These are phyloP conservation scores for Yamadazyma sp. DNA, from an alignment of 1,139 yeast species.

Conservation along the genomic window DNA sequence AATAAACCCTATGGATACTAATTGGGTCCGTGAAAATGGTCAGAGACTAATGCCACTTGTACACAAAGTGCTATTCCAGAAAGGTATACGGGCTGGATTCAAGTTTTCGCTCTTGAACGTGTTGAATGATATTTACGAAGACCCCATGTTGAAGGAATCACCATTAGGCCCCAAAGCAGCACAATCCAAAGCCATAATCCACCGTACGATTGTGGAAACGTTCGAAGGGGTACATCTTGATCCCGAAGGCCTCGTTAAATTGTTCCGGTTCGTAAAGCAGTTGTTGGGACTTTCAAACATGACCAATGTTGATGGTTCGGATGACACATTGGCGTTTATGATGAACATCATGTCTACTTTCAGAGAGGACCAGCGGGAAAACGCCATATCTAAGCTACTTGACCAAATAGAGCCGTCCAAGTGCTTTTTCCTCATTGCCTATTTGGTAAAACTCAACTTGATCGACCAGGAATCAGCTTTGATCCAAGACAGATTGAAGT, in stretches of 20 bases:
- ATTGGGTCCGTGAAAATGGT: conserved; percentile 35
- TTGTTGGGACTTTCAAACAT: conserved; percentile 5
- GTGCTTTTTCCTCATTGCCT: conserved; percentile 1
- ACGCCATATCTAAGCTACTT: not conserved
- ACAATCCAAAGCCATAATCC: not conserved
- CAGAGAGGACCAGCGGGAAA: not conserved
- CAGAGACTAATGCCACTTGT: conserved; percentile 32
- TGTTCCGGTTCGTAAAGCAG: conserved; percentile 1
- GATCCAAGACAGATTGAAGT: conserved; percentile 7
- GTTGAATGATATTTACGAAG: conserved; percentile 1
- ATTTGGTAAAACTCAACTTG: conserved; percentile 5
- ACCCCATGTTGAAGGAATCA: not conserved
- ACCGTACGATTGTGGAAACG: not conserved
- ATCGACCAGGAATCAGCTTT: conserved; percentile 14
- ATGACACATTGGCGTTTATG: conserved; percentile 3
- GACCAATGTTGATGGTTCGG: conserved; percentile 4
- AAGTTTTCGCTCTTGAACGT: conserved; percentile 19
- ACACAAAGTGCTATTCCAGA: conserved; percentile 24
- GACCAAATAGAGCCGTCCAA: conserved; percentile 2
- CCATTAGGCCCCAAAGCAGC: not conserved
- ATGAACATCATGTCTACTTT: conserved; percentile 1
- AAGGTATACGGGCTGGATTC: conserved; percentile 21
- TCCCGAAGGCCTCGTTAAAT: conserved; percentile 1
- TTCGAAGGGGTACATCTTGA: conserved; percentile 3
- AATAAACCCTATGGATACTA: conserved; percentile 29